These are phyloP conservation scores for Insectozyma bohioensis DNA, from an alignment of 1,139 yeast genomes.

Conservation along the genomic window DNA sequence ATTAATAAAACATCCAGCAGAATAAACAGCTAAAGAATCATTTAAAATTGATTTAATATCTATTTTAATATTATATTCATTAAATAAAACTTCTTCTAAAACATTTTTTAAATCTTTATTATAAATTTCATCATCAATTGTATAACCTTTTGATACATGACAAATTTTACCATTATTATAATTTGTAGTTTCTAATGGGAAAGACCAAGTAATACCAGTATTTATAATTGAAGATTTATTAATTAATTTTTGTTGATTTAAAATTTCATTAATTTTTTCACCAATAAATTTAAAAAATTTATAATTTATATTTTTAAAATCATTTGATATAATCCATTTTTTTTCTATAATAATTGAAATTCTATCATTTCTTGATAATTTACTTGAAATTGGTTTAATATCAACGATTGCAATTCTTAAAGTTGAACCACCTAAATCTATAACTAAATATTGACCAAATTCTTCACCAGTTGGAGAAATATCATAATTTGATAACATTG, in stretches of 20 bases:
- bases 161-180: slow-evolving; percentile 47
- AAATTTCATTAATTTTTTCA: slow-evolving; percentile 29
- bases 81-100: slow-evolving; percentile 31
- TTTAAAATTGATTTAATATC: slow-evolving; percentile 39
- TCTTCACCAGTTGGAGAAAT: slow-evolving; percentile 44
- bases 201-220: slow-evolving; percentile 60
- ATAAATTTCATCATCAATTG: slow-evolving; percentile 37
- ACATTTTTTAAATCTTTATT: slow-evolving; percentile 42
- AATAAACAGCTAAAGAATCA: slow-evolving; percentile 48
- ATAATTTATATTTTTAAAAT: slow-evolving; percentile 35
- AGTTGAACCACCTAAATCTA: slow-evolving; percentile 60
- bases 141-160: slow-evolving; percentile 53
- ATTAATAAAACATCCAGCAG: slow-evolving; percentile 45
- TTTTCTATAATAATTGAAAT: slow-evolving; percentile 32
- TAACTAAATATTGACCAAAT: slow-evolving; percentile 42
- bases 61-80: slow-evolving; percentile 24
- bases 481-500: slow-evolving; percentile 51
- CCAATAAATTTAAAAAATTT: slow-evolving; percentile 45
- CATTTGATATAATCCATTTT: slow-evolving; percentile 43
- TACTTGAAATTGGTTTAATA: slow-evolving; percentile 21
- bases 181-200: slow-evolving; percentile 47
- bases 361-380: slow-evolving; percentile 10
- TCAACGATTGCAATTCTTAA: slow-evolving; percentile 48
- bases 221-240: slow-evolving; percentile 22
- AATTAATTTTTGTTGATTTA: slow-evolving; percentile 28